Base-by-base conservation (phyloP, 140 eudicot species). In the Stevia rebaudiana region DNA sequence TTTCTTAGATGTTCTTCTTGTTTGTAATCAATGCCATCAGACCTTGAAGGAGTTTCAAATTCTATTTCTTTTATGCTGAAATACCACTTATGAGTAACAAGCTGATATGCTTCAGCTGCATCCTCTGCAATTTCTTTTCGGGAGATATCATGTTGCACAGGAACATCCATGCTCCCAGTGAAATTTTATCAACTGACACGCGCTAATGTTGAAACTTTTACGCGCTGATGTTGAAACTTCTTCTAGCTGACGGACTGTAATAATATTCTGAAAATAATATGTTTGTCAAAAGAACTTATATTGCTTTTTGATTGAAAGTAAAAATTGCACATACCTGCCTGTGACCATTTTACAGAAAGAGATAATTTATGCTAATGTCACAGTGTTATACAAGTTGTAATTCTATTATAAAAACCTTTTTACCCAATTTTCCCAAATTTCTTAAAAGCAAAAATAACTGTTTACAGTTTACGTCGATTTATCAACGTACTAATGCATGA, bases 51-150 rank as follows among this genome's bases (percentile, higher is more conserved):
- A 70, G 85, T 77, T 59, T 59, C 22, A 31, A 43, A 46, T 40
- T 87, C 95, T 31, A 87, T 51, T 68, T 87, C 95, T 53, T 87
- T 75, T 67, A 28, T 78, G 67, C 78, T 81, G 80, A 87, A 84
- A 72, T 81, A 87, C 95, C 89, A 87, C 62, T 70, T 81, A 35
- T 60, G 82, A 43, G 75, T 64, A 67, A 15, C 48, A 58, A 35
- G 41, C 13, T 37, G 70, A 11, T 58, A 31, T 24, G 72, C 73
- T 51, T 62, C 90, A 40, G 70, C 48, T 63, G 63, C 63, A 63
- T 58, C 51, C 23, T 7, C 63, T 53, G 57, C 80, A 40, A 35
- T 31, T 54, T 72, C 71, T 35, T 54, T 24, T 11, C 54, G 72
- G 69, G 75, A 76, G 63, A 67, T 66, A 74, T 53, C 21, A 48